Conservation (phyloP, 2,329 filamentous ascomycete genomes). For the Penicillium italicum region DNA sequence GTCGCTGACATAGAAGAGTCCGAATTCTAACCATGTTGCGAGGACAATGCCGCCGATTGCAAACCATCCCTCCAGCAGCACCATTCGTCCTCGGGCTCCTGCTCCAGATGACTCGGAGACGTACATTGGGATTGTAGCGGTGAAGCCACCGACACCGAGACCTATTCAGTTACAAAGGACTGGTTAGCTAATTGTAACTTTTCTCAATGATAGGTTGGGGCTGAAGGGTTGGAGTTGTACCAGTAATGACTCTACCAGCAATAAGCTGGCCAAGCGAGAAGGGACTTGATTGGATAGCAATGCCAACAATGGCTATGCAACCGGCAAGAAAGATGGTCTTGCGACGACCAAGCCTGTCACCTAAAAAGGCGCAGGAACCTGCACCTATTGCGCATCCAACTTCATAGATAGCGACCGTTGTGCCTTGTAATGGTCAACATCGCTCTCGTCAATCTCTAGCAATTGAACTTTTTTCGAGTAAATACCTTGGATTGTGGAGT, state of each 20-base stretch:
- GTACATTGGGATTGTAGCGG: conserved; percentile 26
- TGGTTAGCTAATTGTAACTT: not conserved
- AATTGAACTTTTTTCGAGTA: not conserved
- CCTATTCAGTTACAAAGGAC: conserved; percentile 4
- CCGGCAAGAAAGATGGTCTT: conserved; percentile 18
- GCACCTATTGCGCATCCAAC: conserved; percentile 24
- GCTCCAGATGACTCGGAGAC: conserved; percentile 18
- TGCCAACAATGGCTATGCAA: conserved; percentile 13
- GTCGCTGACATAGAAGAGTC: conserved; percentile 37
- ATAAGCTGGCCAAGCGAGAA: conserved; percentile 6
- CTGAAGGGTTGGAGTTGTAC: not conserved
- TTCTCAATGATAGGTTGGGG: not conserved
- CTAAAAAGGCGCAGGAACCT: conserved; percentile 11
- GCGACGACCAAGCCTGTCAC: conserved; percentile 20
- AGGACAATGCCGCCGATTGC: conserved; percentile 18
- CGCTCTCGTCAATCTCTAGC: no score
- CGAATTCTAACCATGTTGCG: conserved; percentile 42
- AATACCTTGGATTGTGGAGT: conserved; percentile 19
- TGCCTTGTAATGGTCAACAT: conserved; percentile 12
- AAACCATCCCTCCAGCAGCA: conserved; percentile 20
- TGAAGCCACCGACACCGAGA: conserved; percentile 25
- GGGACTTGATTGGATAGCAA: conserved; percentile 17
- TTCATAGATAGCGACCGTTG: conserved; percentile 26
- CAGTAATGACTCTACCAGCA: conserved; percentile 17
- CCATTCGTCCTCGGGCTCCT: conserved; percentile 19